Conservation (phyloP, 495 filamentous ascomycete genomes). For the Aspergillus saccharolyticus region DNA sequence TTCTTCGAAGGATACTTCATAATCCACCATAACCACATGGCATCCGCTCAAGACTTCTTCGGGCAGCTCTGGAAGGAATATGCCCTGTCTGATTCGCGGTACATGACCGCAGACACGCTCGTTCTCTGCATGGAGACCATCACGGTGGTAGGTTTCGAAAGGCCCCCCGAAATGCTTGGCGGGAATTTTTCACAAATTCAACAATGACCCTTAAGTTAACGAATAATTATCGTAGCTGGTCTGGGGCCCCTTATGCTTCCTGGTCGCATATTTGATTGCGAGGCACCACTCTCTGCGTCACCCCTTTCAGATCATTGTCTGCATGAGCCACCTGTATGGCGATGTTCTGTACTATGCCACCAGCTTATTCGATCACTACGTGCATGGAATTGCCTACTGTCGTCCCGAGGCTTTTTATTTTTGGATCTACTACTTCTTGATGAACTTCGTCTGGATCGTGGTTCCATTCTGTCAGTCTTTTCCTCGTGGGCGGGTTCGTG, state of each 20-base stretch:
- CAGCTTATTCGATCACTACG: slow-evolving; percentile 61
- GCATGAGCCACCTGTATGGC: slow-evolving; percentile 79
- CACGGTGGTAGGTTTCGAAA: slow-evolving; percentile 65
- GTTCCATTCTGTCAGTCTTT: slow-evolving; percentile 58
- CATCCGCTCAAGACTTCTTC: slow-evolving; percentile 55
- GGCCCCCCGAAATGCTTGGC: neutral
- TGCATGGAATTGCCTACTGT: slow-evolving; percentile 55
- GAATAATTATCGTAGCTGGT: slow-evolving; percentile 47
- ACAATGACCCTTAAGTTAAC: no score
- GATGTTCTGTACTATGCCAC: slow-evolving; percentile 83
- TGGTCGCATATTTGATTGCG: slow-evolving; percentile 57
- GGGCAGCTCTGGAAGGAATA: slow-evolving; percentile 90
- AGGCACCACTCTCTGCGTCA: slow-evolving; percentile 58
- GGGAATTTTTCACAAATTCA: no score
- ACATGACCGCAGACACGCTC: slow-evolving; percentile 71
- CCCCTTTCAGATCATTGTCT: slow-evolving; percentile 65
- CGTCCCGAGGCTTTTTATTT: slow-evolving; percentile 78
- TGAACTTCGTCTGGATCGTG: slow-evolving; percentile 85
- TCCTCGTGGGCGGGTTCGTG: neutral
- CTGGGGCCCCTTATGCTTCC: slow-evolving; percentile 80
- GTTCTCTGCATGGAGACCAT: slow-evolving; percentile 81
- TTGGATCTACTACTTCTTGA: slow-evolving; percentile 81
- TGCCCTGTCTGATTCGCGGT: slow-evolving; percentile 75
- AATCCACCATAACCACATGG: slow-evolving; percentile 58
- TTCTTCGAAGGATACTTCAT: slow-evolving; percentile 87